Base-by-base conservation (phyloP, 345 rosid genomes). In the Raphanus sativus region DNA sequence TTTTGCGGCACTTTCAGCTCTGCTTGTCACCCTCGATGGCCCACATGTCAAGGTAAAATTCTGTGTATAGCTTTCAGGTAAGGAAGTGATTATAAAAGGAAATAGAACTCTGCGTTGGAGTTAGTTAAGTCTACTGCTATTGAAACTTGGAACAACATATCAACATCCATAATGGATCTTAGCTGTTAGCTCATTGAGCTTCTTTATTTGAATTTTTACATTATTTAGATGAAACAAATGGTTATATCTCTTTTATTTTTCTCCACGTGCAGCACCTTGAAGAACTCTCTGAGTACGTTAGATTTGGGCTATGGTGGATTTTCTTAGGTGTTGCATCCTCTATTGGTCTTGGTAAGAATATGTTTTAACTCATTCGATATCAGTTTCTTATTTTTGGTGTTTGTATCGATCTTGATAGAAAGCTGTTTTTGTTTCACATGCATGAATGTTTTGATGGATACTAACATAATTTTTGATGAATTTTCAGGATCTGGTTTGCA, bases 241-340 rank as follows among this genome's bases (percentile, higher is more conserved):
- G 40, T 68, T 28, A 56, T 10, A 17, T 63, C 33, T 74, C 21
- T 4, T 48, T 48, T 2, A 50, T 61, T 24, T 24, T 38, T 62
- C 26, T 75, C 30, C 3, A 6, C 73, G 59, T 80, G 78, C 87
- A 90, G 94, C 98, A 90, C 80, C 74, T 90, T 48, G 90, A 90
- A 73, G 96, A 90, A 82, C 83, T 91, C 60, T 79, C 87, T 69
- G 78, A 85, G 70, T 94, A 91, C 79, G 34, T 81, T 13, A 86
- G 67, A 36, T 91, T 86, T 85, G 98, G 92, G 67, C 76, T 90
- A 65, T 94, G 98, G 98, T 94, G 98, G 98, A 58, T 86, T 24
- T 87, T 89, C 5, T 91, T 94, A 75, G 98, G 98, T 42, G 93
- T 91, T 74, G 98, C 97, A 70, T 94, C 98, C 67, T 94, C 98